Base-by-base conservation (phyloP, 2,329 filamentous ascomycete species). In the Diaporthe humulicola region DNA sequence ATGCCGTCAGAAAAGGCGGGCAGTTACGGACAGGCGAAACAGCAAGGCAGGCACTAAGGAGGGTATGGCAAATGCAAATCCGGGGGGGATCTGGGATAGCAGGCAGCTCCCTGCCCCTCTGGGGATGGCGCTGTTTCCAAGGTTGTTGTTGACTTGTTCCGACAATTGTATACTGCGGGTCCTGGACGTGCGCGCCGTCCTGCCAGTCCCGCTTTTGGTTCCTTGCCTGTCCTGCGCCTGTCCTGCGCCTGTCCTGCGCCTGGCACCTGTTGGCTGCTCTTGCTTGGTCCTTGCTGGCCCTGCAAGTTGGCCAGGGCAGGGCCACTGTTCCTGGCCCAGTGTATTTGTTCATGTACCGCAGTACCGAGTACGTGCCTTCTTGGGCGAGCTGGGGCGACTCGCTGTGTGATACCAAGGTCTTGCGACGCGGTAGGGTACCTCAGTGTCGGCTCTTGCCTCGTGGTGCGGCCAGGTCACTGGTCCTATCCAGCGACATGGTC, bases 161-260 rank as follows among this genome's bases (percentile, higher is more conserved):
- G 64, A 69, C 64, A 40, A 30, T 69, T 69, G 45, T 69, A 52
- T 69, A 67, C 14, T 67, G 61, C 42, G 61, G 61, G 61, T 67
- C 61, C 60, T 25, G 60, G 42, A 48, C 40, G 28, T 66, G 60
- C 25, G 42, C 60, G 25, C 60, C 14, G 12, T 58, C 19, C 7
- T 22, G 19, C 45, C n/a, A n/a, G n/a, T n/a, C n/a, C n/a, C n/a
- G n/a, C n/a, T n/a, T 50, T n/a, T n/a, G 45, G 19, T 12, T 50
- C n/a, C 45, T n/a, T 50, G 22, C 45, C n/a, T 19, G 45, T 22
- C 45, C 45, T 50, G 19, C n/a, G n/a, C n/a, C n/a, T n/a, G n/a
- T n/a, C n/a, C n/a, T n/a, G n/a, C n/a, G n/a, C n/a, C n/a, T n/a
- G n/a, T n/a, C n/a, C n/a, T n/a, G n/a, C n/a, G 45, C 45, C 2